Evolutionary conservation across 345 rosid species (phyloP).

Genomic region (Alliaria petiolata): DNA sequence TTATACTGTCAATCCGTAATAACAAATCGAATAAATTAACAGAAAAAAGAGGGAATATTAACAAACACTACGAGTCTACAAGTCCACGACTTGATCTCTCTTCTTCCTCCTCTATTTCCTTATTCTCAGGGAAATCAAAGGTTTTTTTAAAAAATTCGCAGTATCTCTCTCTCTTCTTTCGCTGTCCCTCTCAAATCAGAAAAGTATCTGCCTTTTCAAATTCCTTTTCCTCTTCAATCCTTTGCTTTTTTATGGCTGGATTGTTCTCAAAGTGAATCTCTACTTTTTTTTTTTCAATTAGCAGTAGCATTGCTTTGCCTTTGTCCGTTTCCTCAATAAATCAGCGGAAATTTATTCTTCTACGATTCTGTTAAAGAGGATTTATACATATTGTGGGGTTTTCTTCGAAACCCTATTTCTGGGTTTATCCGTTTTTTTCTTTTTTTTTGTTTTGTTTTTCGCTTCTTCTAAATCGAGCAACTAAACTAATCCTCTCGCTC

Average conservation of each 20-base stretch:
- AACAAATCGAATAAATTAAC: background rate
- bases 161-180: background rate
- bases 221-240: slow-evolving; percentile 11
- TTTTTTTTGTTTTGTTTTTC: too few species aligned
- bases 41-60: slow-evolving; percentile 9
- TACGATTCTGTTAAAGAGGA: too few species aligned
- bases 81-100: slow-evolving; percentile 11
- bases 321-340: slow-evolving; percentile 12
- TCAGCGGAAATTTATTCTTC: background rate
- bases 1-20: slow-evolving; percentile 7
- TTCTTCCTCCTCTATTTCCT: slow-evolving; percentile 14
- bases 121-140: slow-evolving; percentile 18
- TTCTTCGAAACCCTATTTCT: slow-evolving; percentile 4
- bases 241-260: slow-evolving; percentile 12
- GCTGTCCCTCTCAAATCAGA: slow-evolving; percentile 12
- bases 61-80: background rate
- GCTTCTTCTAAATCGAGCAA: background rate
- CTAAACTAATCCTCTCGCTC: background rate
- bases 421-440: background rate
- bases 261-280: slow-evolving; percentile 12
- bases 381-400: background rate
- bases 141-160: background rate
- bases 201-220: slow-evolving; percentile 27
- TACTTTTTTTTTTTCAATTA: background rate
- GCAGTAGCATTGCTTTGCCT: background rate